Evolutionary conservation across 805 yeast genomes (phyloP).

Genomic region (Candida saitoana): DNA sequence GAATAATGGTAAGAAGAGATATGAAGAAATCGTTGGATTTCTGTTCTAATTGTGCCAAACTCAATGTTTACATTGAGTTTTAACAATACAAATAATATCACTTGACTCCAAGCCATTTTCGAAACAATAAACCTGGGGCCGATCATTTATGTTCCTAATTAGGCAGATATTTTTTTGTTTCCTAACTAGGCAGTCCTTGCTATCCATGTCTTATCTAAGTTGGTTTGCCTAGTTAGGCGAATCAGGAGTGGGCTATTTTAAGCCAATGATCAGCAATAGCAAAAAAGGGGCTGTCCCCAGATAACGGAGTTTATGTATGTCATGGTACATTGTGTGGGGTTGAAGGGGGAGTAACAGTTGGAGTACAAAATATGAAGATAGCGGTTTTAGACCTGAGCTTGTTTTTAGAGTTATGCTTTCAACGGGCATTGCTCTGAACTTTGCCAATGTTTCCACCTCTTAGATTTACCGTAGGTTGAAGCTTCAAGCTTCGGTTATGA

Average conservation of each 20-base stretch:
- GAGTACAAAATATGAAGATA: too few relatives aligned
- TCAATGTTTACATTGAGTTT: neutral
- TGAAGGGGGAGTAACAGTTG: neutral
- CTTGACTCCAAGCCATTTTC: neutral
- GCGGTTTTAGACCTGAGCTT: too few relatives aligned
- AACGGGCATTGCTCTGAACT: too few relatives aligned
- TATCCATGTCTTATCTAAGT: neutral
- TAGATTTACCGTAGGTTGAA: too few relatives aligned
- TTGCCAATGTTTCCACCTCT: too few relatives aligned
- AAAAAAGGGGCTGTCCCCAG: neutral
- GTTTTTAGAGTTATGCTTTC: too few relatives aligned
- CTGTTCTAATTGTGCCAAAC: neutral
- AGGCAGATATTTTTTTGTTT: neutral
- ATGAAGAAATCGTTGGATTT: neutral
- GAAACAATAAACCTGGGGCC: neutral
- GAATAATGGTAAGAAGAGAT: neutral
- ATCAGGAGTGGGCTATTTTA: neutral
- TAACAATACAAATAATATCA: neutral
- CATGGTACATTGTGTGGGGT: neutral
- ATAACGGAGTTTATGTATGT: neutral
- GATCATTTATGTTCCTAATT: neutral
- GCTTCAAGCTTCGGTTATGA: too few relatives aligned
- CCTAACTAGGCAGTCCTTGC: neutral
- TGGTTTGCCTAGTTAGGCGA: neutral
- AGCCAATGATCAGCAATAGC: neutral